A percentile compares a stretch with the other conserved stretches of the same genome.
Conservation (phyloP, 1,139 yeast species). For the Kodamaea plutei region DNA sequence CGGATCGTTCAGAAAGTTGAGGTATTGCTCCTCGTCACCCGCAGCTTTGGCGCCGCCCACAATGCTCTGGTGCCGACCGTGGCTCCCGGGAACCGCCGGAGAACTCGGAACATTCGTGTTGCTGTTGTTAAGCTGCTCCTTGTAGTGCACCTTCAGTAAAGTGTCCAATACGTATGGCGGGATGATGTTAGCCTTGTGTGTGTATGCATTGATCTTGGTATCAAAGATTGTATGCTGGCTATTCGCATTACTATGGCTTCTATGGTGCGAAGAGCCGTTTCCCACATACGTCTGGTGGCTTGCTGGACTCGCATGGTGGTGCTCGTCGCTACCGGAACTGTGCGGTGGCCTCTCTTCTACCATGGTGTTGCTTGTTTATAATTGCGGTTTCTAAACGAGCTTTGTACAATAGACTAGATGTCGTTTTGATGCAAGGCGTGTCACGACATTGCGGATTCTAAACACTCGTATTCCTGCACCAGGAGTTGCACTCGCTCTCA, state of each 20-base stretch:
- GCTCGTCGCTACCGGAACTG: conserved; percentile 10
- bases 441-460: too few relatives aligned
- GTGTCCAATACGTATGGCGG: conserved; percentile 62
- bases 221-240: conserved; percentile 9
- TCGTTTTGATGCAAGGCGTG: too few relatives aligned
- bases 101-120: conserved; percentile 21
- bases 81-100: background rate
- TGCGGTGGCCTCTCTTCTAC: conserved; percentile 4
- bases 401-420: too few relatives aligned
- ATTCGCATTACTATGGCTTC: conserved; percentile 2
- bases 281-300: conserved; percentile 4
- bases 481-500: too few relatives aligned
- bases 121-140: conserved; percentile 31
- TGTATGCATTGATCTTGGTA: conserved; percentile 29
- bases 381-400: too few relatives aligned
- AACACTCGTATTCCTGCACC: too few relatives aligned
- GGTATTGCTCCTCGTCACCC: conserved; percentile 22
- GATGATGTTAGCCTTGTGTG: conserved; percentile 36
- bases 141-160: conserved; percentile 42
- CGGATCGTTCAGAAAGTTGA: conserved; percentile 37
- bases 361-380: conserved; percentile 5
- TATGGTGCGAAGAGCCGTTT: background rate
- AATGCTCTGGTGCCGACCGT: background rate
- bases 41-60: background rate
- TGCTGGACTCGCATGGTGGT: conserved; percentile 1